Evolutionary conservation across 768 basidiomycete genomes (phyloP).

Genomic region (Boletus coccyginus): DNA sequence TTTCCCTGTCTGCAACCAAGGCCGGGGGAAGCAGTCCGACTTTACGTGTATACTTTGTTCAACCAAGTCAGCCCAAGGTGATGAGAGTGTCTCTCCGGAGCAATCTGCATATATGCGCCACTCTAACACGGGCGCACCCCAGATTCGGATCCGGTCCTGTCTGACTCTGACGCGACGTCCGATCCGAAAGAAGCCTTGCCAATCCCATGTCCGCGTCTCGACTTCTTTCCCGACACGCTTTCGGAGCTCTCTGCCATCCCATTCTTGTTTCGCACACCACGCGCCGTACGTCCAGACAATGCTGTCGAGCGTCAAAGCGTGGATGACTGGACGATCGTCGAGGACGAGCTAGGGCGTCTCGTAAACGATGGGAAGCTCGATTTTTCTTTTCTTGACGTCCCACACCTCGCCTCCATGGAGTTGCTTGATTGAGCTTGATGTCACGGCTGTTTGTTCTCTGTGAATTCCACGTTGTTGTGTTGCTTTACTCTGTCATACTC

Average conservation of each 20-base stretch:
- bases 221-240: slow-evolving; percentile 9
- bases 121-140: slow-evolving; percentile 15
- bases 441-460: not conserved
- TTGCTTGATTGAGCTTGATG: slow-evolving; percentile 7
- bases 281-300: not conserved
- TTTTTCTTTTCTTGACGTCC: slow-evolving; percentile 26
- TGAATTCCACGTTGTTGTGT: not conserved
- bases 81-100: slow-evolving; percentile 2
- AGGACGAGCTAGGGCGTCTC: slow-evolving; percentile 20
- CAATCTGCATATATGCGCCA: slow-evolving; percentile 16
- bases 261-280: slow-evolving; percentile 27
- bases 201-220: slow-evolving; percentile 5
- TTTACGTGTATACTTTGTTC: slow-evolving; percentile 25
- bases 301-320: not conserved
- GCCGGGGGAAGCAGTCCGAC: slow-evolving; percentile 2
- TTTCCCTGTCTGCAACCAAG: slow-evolving; percentile 18
- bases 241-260: slow-evolving; percentile 32
- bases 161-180: not conserved
- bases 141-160: slow-evolving; percentile 1
- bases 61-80: slow-evolving; percentile 17
- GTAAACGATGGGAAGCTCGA: slow-evolving; percentile 22
- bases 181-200: not conserved
- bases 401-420: slow-evolving; percentile 14
- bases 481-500: not conserved
- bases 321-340: slow-evolving; percentile 17